Conservation (phyloP, 2,329 filamentous ascomycete species). For the Aspergillus calidoustus region DNA sequence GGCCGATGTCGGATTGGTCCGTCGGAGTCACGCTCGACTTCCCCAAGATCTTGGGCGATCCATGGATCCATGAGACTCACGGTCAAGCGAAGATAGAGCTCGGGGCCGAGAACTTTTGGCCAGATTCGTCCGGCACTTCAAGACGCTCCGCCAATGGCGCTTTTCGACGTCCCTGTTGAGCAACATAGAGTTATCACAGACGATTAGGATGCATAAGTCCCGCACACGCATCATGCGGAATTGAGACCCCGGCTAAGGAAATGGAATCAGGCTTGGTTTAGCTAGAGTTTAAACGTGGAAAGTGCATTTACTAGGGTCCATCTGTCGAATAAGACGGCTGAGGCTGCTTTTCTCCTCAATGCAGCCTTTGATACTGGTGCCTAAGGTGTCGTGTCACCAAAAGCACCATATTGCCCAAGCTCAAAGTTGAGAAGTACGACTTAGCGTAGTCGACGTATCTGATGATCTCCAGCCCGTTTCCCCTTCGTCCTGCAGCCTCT, state of each 20-base stretch:
- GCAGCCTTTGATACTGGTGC: neutral
- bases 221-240: neutral
- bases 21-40: constrained; percentile 5
- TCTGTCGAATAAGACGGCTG: too few relatives aligned
- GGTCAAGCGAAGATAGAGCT: neutral
- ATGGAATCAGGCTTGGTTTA: neutral
- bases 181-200: neutral
- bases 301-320: neutral
- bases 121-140: neutral
- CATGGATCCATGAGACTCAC: neutral
- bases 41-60: neutral
- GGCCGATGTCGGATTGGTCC: constrained; percentile 11
- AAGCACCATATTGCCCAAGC: neutral
- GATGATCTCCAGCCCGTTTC: neutral
- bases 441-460: neutral
- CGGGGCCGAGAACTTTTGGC: neutral
- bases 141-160: neutral
- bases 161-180: neutral
- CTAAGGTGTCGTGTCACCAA: neutral
- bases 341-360: neutral
- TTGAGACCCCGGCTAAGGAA: neutral
- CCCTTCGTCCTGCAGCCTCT: neutral
- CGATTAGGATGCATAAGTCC: neutral
- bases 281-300: neutral
- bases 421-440: neutral